phyloP scores from a whole-genome alignment of 495 filamentous ascomycete genomes.

The Usnea hakonensis region DNA sequence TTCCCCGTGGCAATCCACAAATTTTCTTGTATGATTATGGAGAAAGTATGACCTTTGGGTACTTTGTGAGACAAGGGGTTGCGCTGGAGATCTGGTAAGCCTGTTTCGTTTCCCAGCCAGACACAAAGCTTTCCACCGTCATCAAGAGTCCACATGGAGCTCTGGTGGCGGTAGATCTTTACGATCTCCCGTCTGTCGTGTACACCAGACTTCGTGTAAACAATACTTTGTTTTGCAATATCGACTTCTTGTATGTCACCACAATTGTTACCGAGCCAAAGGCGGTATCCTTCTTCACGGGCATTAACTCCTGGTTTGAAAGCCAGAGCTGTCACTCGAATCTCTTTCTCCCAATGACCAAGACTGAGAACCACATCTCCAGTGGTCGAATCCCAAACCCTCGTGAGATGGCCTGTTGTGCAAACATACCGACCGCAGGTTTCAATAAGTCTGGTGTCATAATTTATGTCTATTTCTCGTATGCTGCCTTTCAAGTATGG shows the following conservation, averaged over 20 bases:
- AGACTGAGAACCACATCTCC: conserved; percentile 76
- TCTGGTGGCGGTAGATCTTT: conserved; percentile 76
- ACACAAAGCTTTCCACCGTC: conserved; percentile 81
- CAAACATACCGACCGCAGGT: conserved; percentile 83
- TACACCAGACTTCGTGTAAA: conserved; percentile 55
- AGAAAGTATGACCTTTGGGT: conserved; percentile 76
- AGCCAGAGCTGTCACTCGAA: conserved; percentile 67
- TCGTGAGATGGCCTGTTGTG: conserved; percentile 73
- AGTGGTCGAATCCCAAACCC: conserved; percentile 76
- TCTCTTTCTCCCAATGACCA: conserved; percentile 63
- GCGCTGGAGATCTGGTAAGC: conserved; percentile 62
- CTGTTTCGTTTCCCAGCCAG: conserved; percentile 74
- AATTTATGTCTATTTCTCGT: conserved; percentile 68
- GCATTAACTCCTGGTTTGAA: conserved; percentile 74
- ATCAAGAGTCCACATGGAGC: conserved; percentile 91
- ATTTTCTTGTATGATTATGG: conserved; percentile 68
- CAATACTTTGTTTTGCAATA: conserved; percentile 58
- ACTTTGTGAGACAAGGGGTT: conserved; percentile 61
- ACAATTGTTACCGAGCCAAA: conserved; percentile 87
- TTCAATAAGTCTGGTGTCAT: conserved; percentile 77
- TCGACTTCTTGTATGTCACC: conserved; percentile 89
- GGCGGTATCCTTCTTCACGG: conserved; percentile 66
- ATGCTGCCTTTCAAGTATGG: conserved; percentile 63
- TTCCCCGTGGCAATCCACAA: conserved; percentile 88
- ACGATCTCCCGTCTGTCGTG: conserved; percentile 78